Conservation (phyloP, 2,329 filamentous ascomycete species). For the Biscogniauxia marginata region DNA sequence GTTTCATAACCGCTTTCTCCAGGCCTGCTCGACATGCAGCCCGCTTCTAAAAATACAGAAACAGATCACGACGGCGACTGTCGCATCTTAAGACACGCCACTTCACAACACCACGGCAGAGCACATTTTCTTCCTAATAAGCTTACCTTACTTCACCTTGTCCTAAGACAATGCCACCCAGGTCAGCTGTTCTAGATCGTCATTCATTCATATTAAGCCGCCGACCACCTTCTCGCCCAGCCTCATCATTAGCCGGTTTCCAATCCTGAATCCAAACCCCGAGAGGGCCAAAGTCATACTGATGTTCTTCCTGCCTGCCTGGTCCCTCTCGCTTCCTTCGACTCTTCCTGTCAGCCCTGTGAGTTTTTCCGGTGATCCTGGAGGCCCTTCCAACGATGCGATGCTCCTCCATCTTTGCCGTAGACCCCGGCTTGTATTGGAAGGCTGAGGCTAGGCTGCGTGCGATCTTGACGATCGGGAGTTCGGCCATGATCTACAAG, state of each 20-base stretch:
- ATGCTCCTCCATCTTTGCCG: no score
- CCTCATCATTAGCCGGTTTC: background rate
- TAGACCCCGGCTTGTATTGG: no score
- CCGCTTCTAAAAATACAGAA: background rate
- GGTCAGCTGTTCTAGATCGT: background rate
- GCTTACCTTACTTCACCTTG: background rate
- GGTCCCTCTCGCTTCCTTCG: no score
- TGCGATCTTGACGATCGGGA: slow-evolving; percentile 16
- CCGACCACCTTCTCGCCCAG: background rate
- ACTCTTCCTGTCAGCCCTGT: no score
- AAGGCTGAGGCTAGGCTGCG: background rate
- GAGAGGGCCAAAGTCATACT: background rate
- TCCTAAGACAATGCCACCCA: background rate
- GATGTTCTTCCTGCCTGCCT: no score
- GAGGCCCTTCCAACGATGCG: no score
- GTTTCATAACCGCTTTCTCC: background rate
- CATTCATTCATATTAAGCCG: background rate
- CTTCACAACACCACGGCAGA: background rate
- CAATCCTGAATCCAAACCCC: background rate
- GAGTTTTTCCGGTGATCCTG: background rate
- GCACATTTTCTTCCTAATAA: background rate
- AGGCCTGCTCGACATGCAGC: background rate
- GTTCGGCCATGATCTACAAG: slow-evolving; percentile 17
- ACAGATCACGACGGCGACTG: background rate
- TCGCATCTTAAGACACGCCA: background rate